phyloP scores from a whole-genome alignment of 768 basidiomycete species.

The Brasilioporus rufonigricans region DNA sequence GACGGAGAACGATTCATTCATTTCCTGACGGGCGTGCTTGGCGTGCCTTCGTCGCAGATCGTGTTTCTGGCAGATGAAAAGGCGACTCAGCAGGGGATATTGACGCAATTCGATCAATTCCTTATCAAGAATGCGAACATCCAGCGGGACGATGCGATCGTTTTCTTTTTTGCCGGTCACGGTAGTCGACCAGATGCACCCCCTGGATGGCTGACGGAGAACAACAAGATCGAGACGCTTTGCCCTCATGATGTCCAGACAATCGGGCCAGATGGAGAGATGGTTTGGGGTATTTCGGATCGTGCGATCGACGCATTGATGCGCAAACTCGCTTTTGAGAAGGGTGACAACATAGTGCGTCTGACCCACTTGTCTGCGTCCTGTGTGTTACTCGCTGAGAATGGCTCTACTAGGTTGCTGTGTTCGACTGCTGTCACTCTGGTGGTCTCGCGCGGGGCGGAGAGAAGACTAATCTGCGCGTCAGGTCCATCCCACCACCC shows the following conservation, averaged over 20 bases:
- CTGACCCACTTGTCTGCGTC: neutral
- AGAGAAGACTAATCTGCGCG: neutral
- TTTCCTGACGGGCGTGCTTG: conserved; percentile 11
- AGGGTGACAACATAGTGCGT: conserved; percentile 20
- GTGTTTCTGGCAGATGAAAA: conserved; percentile 12
- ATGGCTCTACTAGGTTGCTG: conserved; percentile 3
- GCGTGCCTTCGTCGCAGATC: conserved; percentile 12
- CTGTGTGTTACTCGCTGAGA: neutral
- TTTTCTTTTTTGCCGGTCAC: conserved; percentile 22
- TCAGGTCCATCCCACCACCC: conserved; percentile 10
- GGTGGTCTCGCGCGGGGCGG: conserved; percentile 16
- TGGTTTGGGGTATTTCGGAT: conserved; percentile 15
- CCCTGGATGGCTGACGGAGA: conserved; percentile 17
- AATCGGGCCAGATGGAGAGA: neutral
- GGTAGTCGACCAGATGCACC: conserved; percentile 10
- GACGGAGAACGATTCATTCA: conserved; percentile 15
- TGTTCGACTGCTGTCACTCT: conserved; percentile 23
- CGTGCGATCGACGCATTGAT: conserved; percentile 12
- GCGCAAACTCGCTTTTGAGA: conserved; percentile 15
- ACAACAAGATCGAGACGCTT: conserved; percentile 12
- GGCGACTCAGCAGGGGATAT: conserved; percentile 11
- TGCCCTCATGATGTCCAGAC: conserved; percentile 13
- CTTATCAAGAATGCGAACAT: conserved; percentile 7
- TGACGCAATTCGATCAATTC: conserved; percentile 7
- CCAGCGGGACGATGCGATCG: conserved; percentile 14